These are phyloP conservation scores for Agrostemma githago DNA, from an alignment of 148 eudicot species.

Conservation along the genomic window DNA sequence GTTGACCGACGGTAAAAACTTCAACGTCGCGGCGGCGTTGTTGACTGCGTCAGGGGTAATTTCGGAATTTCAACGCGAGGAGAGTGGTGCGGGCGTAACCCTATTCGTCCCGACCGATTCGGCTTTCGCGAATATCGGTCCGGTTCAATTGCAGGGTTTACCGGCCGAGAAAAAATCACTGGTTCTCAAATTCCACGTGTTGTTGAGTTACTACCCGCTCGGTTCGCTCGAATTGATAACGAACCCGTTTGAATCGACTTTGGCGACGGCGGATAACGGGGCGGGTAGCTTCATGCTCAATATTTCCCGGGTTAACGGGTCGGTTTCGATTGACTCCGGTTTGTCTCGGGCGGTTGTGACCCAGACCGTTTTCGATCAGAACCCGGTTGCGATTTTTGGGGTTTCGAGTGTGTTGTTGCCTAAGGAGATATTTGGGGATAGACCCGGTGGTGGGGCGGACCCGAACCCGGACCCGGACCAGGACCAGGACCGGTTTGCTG, in stretches of 20 bases:
- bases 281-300: conserved; percentile 79
- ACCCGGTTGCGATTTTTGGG: conserved; percentile 86
- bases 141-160: conserved; percentile 47
- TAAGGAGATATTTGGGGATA: conserved; percentile 57
- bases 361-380: conserved; percentile 87
- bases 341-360: conserved; percentile 55
- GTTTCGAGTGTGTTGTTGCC: conserved; percentile 73
- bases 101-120: conserved; percentile 81
- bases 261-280: conserved; percentile 71
- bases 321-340: conserved; percentile 64
- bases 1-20: conserved; percentile 60
- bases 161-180: conserved; percentile 60
- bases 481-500: conserved; percentile 22
- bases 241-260: conserved; percentile 76
- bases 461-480: conserved; percentile 15
- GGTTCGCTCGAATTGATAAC: conserved; percentile 80
- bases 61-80: conserved; percentile 57
- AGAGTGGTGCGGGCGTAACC: conserved; percentile 84
- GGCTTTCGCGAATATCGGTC: conserved; percentile 53
- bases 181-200: conserved; percentile 66
- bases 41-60: conserved; percentile 72
- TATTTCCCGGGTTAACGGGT: conserved; percentile 62
- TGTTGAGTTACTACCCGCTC: conserved; percentile 73
- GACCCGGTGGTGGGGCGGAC: conserved; percentile 23
- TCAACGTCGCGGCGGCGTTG: conserved; percentile 84